Conservation (phyloP, 2,329 filamentous ascomycete genomes). For the Karstenula rhodostoma region DNA sequence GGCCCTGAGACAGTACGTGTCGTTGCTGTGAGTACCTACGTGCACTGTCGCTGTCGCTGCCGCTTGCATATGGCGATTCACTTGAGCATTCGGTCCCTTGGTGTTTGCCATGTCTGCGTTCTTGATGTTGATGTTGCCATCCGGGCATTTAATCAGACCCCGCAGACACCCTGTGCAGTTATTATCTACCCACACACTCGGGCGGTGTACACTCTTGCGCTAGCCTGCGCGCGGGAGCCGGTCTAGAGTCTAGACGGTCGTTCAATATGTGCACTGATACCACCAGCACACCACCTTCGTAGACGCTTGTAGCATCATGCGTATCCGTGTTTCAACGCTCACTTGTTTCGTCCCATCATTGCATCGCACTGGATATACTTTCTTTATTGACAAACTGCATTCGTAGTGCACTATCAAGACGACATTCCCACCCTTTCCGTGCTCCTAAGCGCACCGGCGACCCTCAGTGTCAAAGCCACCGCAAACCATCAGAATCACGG, state of each 20-base stretch:
- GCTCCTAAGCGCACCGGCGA: background rate
- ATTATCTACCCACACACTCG: conserved; percentile 4
- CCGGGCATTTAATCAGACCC: conserved; percentile 1
- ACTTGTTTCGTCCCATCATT: background rate
- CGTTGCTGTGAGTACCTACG: background rate
- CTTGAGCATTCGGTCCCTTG: background rate
- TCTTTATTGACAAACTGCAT: conserved; percentile 11
- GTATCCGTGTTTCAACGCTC: background rate
- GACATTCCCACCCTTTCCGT: background rate
- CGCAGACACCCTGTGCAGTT: conserved; percentile 1
- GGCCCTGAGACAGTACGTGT: conserved; percentile 27
- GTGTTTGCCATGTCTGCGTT: background rate
- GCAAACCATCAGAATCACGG: background rate
- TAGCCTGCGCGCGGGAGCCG: conserved; percentile 5
- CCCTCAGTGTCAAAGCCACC: background rate
- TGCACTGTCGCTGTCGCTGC: background rate
- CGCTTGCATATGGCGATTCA: background rate
- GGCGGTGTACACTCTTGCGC: conserved; percentile 7
- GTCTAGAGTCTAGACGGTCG: background rate
- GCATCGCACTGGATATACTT: background rate
- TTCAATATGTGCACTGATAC: background rate
- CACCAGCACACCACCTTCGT: background rate
- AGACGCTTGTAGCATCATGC: background rate
- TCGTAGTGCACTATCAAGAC: background rate
- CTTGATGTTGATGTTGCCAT: background rate